Percentiles rank a stretch among this genome's conserved stretches.
phyloP scores from a whole-genome alignment of 176 grass and related monocot genomes.

The Phoenix dactylifera region DNA sequence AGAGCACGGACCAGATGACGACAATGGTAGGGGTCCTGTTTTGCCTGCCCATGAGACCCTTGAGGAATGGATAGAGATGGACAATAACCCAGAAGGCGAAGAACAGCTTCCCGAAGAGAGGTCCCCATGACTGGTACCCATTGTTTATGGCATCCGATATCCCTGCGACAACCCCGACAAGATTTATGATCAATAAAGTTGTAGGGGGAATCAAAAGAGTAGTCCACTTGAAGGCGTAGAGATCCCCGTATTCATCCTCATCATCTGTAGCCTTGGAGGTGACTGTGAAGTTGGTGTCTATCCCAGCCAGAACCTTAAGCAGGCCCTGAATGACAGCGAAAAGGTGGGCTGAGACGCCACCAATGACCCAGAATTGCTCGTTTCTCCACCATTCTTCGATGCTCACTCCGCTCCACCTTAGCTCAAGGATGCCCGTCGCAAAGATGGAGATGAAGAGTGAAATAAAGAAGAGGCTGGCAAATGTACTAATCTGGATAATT shows the following conservation, averaged over 20 bases:
- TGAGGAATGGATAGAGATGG: constrained; percentile 93
- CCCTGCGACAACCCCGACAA: constrained; percentile 87
- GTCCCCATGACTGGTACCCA: constrained; percentile 79
- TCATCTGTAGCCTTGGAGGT: constrained; percentile 80
- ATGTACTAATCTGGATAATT: constrained; percentile 76
- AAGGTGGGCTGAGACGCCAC: constrained; percentile 80
- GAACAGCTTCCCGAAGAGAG: constrained; percentile 91
- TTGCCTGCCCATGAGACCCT: constrained; percentile 90
- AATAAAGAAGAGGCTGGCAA: constrained; percentile 97
- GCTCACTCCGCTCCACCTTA: constrained; percentile 95
- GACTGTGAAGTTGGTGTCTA: constrained; percentile 95
- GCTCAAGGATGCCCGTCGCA: constrained; percentile 89
- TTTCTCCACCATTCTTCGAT: constrained; percentile 99
- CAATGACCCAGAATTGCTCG: constrained; percentile 99
- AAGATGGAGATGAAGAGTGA: constrained; percentile 98
- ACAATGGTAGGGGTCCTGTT: constrained; percentile 95
- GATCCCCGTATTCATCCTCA: constrained; percentile 67
- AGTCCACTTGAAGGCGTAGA: constrained; percentile 98
- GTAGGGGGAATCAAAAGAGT: constrained; percentile 90
- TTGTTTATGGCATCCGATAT: constrained; percentile 95
- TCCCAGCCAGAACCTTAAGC: constrained; percentile 82
- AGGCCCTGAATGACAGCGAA: constrained; percentile 94
- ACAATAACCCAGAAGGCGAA: constrained; percentile 97
- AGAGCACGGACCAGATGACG: constrained; percentile 80
- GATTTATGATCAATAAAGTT: constrained; percentile 78